phyloP scores from a whole-genome alignment of 2,329 filamentous ascomycete species.

The Claviceps sp. region DNA sequence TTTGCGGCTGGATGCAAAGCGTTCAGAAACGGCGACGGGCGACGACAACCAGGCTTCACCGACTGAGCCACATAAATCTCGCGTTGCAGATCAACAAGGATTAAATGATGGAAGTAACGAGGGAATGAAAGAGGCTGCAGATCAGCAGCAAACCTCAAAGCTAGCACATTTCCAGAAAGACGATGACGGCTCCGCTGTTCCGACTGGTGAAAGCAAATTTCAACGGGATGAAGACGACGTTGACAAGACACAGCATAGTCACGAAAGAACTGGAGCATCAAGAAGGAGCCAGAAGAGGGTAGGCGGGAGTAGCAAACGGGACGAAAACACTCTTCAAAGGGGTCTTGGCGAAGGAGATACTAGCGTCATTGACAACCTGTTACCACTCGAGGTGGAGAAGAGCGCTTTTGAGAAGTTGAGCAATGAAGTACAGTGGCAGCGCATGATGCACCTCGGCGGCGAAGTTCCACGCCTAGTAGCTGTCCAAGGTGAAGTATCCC shows the following conservation, averaged over 20 bases:
- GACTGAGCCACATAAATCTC: slow-evolving; percentile 6
- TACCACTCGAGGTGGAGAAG: slow-evolving; percentile 42
- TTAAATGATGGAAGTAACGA: slow-evolving; percentile 2
- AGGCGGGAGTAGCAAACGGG: background rate
- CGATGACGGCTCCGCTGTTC: background rate
- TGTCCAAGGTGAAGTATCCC: slow-evolving; percentile 61
- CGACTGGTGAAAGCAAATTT: background rate
- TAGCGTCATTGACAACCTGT: slow-evolving; percentile 54
- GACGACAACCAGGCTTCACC: background rate
- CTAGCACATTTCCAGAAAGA: background rate
- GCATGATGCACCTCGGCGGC: slow-evolving; percentile 84
- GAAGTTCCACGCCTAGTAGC: slow-evolving; percentile 85
- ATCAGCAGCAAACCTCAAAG: background rate
- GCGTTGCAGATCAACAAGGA: slow-evolving; percentile 10
- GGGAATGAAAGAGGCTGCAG: background rate
- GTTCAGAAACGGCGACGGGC: slow-evolving; percentile 10
- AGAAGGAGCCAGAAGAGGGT: background rate
- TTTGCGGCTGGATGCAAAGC: slow-evolving; percentile 16
- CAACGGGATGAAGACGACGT: background rate
- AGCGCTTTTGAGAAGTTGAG: slow-evolving; percentile 57
- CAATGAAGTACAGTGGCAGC: slow-evolving; percentile 72
- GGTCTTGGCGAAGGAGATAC: slow-evolving; percentile 72
- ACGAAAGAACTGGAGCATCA: background rate
- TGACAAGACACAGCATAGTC: background rate
- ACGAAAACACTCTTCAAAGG: slow-evolving; percentile 23